A percentile compares a stretch with the other conserved stretches of the same genome.
Evolutionary conservation across 768 basidiomycete genomes (phyloP).

Genomic region (Crucibulum laeve): DNA sequence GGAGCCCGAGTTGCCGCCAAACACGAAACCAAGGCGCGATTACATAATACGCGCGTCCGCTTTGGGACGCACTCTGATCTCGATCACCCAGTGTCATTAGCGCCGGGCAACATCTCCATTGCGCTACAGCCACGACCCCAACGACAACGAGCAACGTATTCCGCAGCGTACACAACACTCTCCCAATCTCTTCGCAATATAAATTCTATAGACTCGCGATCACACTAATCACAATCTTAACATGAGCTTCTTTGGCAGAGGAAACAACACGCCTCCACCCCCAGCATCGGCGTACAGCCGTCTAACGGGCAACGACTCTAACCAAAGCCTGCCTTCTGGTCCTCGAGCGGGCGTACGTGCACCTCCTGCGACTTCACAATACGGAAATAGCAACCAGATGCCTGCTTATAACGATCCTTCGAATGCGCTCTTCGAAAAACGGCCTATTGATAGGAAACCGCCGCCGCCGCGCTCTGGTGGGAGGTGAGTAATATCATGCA

Average conservation of each 20-base stretch:
- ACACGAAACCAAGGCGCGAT: too few relatives aligned
- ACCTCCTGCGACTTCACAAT: conserved; percentile 37
- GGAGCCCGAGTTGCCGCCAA: too few relatives aligned
- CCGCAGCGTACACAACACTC: neutral
- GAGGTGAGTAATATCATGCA: conserved; percentile 22
- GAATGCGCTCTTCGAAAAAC: conserved; percentile 45
- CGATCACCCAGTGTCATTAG: too few relatives aligned
- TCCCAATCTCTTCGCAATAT: conserved; percentile 2
- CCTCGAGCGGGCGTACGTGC: conserved; percentile 30
- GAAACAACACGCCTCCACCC: conserved; percentile 32
- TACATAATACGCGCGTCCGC: too few relatives aligned
- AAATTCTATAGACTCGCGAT: too few relatives aligned
- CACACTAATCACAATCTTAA: conserved; percentile 2
- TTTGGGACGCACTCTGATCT: too few relatives aligned
- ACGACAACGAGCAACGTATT: too few relatives aligned
- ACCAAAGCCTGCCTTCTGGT: conserved; percentile 24
- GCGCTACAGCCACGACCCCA: too few relatives aligned
- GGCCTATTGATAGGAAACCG: conserved; percentile 36
- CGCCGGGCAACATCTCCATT: too few relatives aligned
- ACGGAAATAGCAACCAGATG: conserved; percentile 28
- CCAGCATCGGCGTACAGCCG: conserved; percentile 36
- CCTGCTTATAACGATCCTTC: conserved; percentile 51
- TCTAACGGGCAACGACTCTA: conserved; percentile 21
- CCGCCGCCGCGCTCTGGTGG: conserved; percentile 26
- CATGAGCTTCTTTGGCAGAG: conserved; percentile 50